A percentile compares a stretch with the other conserved stretches of the same genome.
These are phyloP conservation scores for Bromus sterilis DNA, from an alignment of 176 grass and related monocot species.

Conservation along the genomic window DNA sequence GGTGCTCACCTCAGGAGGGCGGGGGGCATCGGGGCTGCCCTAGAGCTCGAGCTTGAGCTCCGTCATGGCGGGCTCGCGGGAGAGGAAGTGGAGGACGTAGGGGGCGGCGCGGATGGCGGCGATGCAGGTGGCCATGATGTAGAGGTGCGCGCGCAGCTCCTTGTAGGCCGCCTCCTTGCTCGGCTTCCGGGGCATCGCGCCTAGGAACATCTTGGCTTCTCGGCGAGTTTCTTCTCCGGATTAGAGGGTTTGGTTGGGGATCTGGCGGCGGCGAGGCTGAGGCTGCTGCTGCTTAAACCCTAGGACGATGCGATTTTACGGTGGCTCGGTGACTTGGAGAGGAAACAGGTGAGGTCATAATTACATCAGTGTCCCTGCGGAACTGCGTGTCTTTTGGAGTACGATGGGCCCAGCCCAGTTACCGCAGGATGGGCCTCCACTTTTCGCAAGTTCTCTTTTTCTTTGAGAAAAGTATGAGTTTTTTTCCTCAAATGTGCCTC, in stretches of 20 bases:
- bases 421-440: no score
- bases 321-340: background rate
- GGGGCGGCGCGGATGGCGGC: conserved; percentile 56
- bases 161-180: conserved; percentile 72
- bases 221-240: background rate
- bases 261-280: background rate
- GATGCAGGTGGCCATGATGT: conserved; percentile 40
- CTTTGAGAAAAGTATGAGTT: no score
- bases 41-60: conserved; percentile 58
- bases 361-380: background rate
- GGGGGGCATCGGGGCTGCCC: background rate
- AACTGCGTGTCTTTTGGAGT: background rate
- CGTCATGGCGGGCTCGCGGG: conserved; percentile 23
- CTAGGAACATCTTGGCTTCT: conserved; percentile 35
- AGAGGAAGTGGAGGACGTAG: conserved; percentile 64
- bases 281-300: conserved; percentile 26
- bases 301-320: background rate
- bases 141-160: conserved; percentile 44
- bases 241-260: conserved; percentile 6
- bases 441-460: no score
- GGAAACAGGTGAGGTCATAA: background rate
- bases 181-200: conserved; percentile 31
- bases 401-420: background rate
- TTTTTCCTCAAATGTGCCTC: no score
- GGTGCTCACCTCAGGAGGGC: background rate